phyloP scores from a whole-genome alignment of 2,329 filamentous ascomycete species.

The Xylariaceae sp. region DNA sequence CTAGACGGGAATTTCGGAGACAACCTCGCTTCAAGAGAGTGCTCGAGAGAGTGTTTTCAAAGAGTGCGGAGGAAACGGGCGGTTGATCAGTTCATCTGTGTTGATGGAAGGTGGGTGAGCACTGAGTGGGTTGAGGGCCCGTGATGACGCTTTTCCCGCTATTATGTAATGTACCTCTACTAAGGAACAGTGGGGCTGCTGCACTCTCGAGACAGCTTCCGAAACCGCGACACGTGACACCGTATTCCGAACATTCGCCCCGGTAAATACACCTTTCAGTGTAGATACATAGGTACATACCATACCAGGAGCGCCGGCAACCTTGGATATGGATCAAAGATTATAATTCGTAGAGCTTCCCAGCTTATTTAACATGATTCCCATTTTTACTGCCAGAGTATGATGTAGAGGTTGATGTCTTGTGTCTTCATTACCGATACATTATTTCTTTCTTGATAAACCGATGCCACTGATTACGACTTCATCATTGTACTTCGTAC shows the following conservation, averaged over 20 bases:
- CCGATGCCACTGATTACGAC: slow-evolving; percentile 12
- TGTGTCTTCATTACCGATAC: not conserved
- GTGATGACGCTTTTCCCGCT: not conserved
- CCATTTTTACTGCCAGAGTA: not conserved
- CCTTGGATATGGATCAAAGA: too few species aligned
- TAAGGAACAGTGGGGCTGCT: too few species aligned
- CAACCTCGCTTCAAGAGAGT: not conserved
- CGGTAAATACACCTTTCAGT: not conserved
- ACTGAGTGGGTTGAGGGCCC: not conserved
- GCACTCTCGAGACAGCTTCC: not conserved
- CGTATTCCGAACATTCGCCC: not conserved
- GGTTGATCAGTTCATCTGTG: not conserved
- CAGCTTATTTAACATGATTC: not conserved
- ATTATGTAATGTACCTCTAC: not conserved
- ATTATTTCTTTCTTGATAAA: slow-evolving; percentile 11
- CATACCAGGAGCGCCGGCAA: not conserved
- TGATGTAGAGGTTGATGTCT: not conserved
- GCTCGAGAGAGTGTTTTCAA: too few species aligned
- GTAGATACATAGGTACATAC: not conserved
- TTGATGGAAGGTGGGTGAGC: not conserved
- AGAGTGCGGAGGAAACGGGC: too few species aligned
- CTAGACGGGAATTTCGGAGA: not conserved
- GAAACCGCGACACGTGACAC: not conserved
- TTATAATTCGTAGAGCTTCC: too few species aligned
- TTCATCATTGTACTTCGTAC: slow-evolving; percentile 2